Evolutionary conservation across 2,329 filamentous ascomycete genomes (phyloP).

Genomic region (Aspergillus hiratsukae): DNA sequence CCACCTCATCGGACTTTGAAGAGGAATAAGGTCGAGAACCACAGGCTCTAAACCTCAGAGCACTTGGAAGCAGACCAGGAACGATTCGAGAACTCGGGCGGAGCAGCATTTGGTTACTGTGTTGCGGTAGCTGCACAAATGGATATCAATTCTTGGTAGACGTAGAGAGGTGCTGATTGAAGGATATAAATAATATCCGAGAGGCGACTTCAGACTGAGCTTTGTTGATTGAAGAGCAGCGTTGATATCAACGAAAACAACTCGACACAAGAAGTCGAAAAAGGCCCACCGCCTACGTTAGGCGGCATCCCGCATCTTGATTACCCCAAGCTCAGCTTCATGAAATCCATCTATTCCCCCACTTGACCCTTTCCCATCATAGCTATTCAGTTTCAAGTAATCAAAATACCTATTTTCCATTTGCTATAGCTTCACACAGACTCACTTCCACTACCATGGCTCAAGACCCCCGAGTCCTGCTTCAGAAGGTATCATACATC

Average conservation of each 20-base stretch:
- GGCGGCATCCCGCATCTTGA: conserved; percentile 2
- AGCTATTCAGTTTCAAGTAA: neutral
- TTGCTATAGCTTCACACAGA: neutral
- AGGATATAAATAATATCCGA: too few species aligned
- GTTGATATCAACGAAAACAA: neutral
- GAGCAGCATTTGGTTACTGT: conserved; percentile 1
- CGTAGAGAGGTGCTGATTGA: too few species aligned
- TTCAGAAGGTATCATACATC: conserved; percentile 62
- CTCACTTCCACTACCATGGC: conserved; percentile 50
- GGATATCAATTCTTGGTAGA: too few species aligned
- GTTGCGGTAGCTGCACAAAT: neutral
- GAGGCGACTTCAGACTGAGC: too few species aligned
- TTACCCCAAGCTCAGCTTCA: neutral
- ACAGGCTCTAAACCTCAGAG: neutral
- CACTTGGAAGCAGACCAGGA: neutral
- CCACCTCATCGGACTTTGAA: conserved; percentile 15
- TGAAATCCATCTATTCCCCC: conserved; percentile 2
- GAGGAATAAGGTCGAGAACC: conserved; percentile 22
- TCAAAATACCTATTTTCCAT: neutral
- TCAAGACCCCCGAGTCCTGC: conserved; percentile 70
- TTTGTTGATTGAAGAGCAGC: neutral
- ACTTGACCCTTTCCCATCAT: neutral
- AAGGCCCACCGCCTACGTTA: conserved; percentile 18
- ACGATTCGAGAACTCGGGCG: conserved; percentile 12
- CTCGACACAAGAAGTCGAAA: conserved; percentile 9